Evolutionary conservation across 2,329 filamentous ascomycete genomes (phyloP).

Genomic region (Sporothrix euskadiensis): DNA sequence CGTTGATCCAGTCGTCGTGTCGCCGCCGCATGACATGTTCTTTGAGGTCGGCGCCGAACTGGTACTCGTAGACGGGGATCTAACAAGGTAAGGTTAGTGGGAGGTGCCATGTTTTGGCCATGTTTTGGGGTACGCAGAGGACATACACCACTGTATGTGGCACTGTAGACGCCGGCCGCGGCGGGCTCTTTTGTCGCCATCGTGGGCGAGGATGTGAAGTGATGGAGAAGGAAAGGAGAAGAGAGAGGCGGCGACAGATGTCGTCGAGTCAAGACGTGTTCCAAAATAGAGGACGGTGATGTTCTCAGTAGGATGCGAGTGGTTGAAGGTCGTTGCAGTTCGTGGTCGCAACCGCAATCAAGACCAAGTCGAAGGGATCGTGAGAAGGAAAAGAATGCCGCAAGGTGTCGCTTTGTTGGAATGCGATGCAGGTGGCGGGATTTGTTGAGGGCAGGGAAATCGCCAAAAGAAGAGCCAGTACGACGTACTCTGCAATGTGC

Average conservation of each 20-base stretch:
- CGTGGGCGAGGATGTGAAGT: slow-evolving; percentile 23
- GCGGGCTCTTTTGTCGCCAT: slow-evolving; percentile 50
- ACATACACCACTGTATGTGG: slow-evolving; percentile 66
- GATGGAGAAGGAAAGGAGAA: not conserved
- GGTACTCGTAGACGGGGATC: slow-evolving; percentile 94
- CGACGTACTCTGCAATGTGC: not conserved
- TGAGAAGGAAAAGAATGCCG: not conserved
- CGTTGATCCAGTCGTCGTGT: slow-evolving; percentile 96
- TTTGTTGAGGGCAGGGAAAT: not conserved
- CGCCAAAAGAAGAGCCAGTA: not conserved
- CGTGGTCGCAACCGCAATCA: not conserved
- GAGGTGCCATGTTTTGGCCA: too few relatives aligned
- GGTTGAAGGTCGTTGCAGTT: not conserved
- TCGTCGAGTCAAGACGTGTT: not conserved
- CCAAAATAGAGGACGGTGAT: not conserved
- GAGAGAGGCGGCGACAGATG: not conserved
- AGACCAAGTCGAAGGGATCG: not conserved
- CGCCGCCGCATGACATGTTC: slow-evolving; percentile 95
- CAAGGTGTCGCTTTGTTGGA: not conserved
- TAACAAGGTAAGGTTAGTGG: slow-evolving; percentile 41
- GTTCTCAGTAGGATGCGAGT: not conserved
- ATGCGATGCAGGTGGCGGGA: not conserved
- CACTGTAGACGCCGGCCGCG: slow-evolving; percentile 61
- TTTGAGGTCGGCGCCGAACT: slow-evolving; percentile 74
- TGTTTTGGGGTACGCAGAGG: not conserved